Conservation (phyloP, 2,329 filamentous ascomycete genomes). For the Chrysosporium queenslandicum region DNA sequence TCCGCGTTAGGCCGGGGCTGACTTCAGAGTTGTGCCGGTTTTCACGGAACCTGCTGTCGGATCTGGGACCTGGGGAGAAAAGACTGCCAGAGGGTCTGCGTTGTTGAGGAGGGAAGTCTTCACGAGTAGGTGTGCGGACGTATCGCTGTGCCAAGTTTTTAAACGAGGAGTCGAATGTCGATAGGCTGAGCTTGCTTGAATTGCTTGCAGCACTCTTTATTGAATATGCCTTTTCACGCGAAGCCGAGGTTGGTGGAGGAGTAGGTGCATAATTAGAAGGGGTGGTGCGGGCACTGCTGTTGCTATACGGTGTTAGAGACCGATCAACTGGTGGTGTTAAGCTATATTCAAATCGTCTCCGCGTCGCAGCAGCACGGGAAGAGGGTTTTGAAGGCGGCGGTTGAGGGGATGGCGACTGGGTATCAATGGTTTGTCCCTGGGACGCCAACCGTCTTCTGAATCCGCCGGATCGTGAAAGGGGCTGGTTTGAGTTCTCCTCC, state of each 20-base stretch:
- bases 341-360: constrained; percentile 5
- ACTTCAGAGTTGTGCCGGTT: neutral
- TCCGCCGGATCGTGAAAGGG: neutral
- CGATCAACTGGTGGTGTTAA: neutral
- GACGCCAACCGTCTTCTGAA: constrained; percentile 2
- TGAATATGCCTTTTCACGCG: constrained; percentile 8
- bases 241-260: neutral
- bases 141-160: constrained; percentile 13
- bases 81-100: constrained; percentile 7
- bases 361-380: neutral
- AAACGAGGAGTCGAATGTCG: constrained; percentile 13
- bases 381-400: neutral
- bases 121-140: constrained; percentile 1
- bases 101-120: neutral
- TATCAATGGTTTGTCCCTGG: neutral
- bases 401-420: neutral
- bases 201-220: constrained; percentile 18
- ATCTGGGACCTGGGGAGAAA: neutral
- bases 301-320: neutral
- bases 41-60: neutral
- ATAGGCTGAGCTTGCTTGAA: constrained; percentile 16
- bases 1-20: constrained; percentile 1
- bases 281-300: neutral
- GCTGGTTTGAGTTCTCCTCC: neutral
- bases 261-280: neutral